Evolutionary conservation across 768 basidiomycete species (phyloP).

Genomic region (Amanita jacksonii): DNA sequence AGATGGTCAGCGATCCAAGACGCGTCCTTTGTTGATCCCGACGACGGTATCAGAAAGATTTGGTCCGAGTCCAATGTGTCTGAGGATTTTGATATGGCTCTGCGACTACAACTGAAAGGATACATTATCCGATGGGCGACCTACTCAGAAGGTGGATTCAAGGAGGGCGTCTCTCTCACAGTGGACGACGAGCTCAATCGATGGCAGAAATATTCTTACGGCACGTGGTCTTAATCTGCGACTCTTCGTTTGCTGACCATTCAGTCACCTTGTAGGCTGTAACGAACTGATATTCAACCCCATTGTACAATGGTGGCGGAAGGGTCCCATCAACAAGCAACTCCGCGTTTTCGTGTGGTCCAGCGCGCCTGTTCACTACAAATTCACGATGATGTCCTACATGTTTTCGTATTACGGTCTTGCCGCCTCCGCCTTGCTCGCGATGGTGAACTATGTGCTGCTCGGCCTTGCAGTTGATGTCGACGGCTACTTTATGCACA

Average conservation of each 20-base stretch:
- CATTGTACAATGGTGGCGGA: constrained; percentile 61
- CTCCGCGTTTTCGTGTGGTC: constrained; percentile 73
- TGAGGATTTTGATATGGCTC: constrained; percentile 79
- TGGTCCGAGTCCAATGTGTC: constrained; percentile 81
- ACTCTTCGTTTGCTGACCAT: constrained; percentile 1
- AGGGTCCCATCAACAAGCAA: constrained; percentile 79
- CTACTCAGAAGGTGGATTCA: constrained; percentile 78
- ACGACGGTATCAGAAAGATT: constrained; percentile 57
- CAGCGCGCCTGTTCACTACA: constrained; percentile 70
- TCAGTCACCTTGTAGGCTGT: constrained; percentile 33
- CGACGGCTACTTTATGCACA: constrained; percentile 64
- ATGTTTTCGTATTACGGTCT: constrained; percentile 60
- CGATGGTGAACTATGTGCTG: constrained; percentile 61
- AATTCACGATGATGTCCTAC: constrained; percentile 70
- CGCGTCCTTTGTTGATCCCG: constrained; percentile 62
- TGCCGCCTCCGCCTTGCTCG: constrained; percentile 51
- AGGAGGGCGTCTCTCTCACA: constrained; percentile 86
- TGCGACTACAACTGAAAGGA: constrained; percentile 55
- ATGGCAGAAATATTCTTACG: constrained; percentile 87
- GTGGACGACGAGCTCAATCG: constrained; percentile 86
- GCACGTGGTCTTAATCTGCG: constrained; percentile 21
- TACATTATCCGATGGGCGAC: constrained; percentile 82
- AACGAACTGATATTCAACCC: constrained; percentile 84
- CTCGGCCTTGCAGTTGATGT: constrained; percentile 52
- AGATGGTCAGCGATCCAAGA: constrained; percentile 88